These are phyloP conservation scores for Termitomyces heimii DNA, from an alignment of 768 basidiomycete genomes.

Conservation along the genomic window DNA sequence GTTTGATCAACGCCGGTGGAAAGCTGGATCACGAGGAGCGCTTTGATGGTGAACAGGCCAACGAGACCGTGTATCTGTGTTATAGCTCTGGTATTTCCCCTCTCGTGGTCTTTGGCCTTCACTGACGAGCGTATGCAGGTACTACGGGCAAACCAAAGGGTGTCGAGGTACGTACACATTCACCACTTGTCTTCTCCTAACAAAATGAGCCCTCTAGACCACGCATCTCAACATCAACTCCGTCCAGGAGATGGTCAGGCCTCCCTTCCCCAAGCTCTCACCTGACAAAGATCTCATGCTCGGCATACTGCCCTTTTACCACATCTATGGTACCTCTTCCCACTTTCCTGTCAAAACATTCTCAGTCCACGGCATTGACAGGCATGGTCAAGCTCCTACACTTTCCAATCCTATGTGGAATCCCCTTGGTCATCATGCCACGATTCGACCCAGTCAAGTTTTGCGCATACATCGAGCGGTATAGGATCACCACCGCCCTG, in stretches of 20 bases:
- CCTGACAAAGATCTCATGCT: slow-evolving; percentile 45
- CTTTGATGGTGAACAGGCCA: slow-evolving; percentile 43
- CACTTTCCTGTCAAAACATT: background rate
- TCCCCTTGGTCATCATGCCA: slow-evolving; percentile 50
- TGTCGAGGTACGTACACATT: slow-evolving; percentile 31
- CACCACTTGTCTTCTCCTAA: background rate
- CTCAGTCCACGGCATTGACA: slow-evolving; percentile 15
- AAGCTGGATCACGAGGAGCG: slow-evolving; percentile 44
- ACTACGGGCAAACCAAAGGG: slow-evolving; percentile 81
- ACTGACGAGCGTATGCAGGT: slow-evolving; percentile 31
- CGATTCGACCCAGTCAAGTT: slow-evolving; percentile 70
- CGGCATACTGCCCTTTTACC: slow-evolving; percentile 58
- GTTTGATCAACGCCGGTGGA: slow-evolving; percentile 37
- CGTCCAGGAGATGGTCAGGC: slow-evolving; percentile 43
- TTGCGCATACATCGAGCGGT: slow-evolving; percentile 58
- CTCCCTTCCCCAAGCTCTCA: slow-evolving; percentile 35
- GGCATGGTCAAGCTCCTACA: slow-evolving; percentile 60
- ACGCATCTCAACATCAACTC: slow-evolving; percentile 66
- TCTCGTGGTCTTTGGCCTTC: background rate
- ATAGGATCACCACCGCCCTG: slow-evolving; percentile 50
- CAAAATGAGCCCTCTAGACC: slow-evolving; percentile 29
- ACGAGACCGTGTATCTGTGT: slow-evolving; percentile 62
- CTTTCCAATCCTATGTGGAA: slow-evolving; percentile 45
- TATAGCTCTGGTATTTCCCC: slow-evolving; percentile 40
- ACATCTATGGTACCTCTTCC: slow-evolving; percentile 32